Evolutionary conservation across 345 rosid species (phyloP).

Genomic region (Populus pruinosa): DNA sequence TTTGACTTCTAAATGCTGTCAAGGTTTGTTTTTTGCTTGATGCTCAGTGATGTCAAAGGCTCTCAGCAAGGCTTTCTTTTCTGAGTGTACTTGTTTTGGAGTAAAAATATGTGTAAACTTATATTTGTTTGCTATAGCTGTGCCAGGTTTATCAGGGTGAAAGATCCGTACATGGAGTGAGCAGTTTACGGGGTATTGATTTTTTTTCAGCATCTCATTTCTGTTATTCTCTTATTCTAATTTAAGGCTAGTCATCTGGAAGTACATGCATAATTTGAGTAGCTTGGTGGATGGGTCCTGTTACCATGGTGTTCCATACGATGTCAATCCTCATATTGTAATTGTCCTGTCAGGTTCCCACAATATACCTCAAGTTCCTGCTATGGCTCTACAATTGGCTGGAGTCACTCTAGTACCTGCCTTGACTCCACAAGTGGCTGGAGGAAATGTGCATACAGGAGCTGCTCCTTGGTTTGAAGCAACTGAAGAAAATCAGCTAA

Average conservation of each 20-base stretch:
- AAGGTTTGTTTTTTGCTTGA: background rate
- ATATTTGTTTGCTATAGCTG: slow-evolving; percentile 18
- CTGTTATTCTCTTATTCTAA: background rate
- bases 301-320: background rate
- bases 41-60: background rate
- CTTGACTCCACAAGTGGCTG: slow-evolving; percentile 26
- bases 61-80: slow-evolving; percentile 2
- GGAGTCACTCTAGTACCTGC: slow-evolving; percentile 15
- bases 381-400: slow-evolving; percentile 28
- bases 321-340: slow-evolving; percentile 4
- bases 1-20: background rate
- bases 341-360: slow-evolving; percentile 39
- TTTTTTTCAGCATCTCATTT: slow-evolving; percentile 11
- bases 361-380: slow-evolving; percentile 35
- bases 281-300: background rate
- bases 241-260: background rate
- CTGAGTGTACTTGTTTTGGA: background rate
- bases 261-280: background rate
- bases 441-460: slow-evolving; percentile 76
- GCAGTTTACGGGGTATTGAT: slow-evolving; percentile 47
- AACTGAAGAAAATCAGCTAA: slow-evolving; percentile 37
- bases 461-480: slow-evolving; percentile 77
- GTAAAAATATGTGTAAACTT: background rate
- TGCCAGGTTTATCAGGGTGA: slow-evolving; percentile 36
- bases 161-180: slow-evolving; percentile 25